Conservation (phyloP, 2,329 filamentous ascomycete genomes). For the Coniochaeta hoffmannii region DNA sequence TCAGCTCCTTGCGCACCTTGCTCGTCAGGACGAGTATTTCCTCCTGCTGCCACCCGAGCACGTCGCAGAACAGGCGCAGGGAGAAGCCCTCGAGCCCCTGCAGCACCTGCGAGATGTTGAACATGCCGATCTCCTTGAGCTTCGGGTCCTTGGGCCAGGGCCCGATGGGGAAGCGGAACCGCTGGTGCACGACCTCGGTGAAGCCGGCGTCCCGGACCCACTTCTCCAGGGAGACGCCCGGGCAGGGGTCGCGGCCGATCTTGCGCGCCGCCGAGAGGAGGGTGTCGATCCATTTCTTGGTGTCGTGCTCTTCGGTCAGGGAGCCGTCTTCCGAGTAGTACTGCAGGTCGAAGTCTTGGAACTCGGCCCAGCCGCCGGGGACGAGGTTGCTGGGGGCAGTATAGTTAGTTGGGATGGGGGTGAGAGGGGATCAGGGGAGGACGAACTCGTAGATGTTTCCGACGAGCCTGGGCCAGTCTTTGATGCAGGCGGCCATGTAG, state of each 20-base stretch:
- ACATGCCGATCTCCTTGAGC: constrained; percentile 17
- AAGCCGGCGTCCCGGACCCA: constrained; percentile 20
- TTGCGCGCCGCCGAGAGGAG: constrained; percentile 11
- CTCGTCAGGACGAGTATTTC: constrained; percentile 17
- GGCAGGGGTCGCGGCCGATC: constrained; percentile 15
- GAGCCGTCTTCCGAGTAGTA: constrained; percentile 21
- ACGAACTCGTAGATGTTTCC: constrained; percentile 17
- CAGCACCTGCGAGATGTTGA: constrained; percentile 12
- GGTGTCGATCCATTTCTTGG: constrained; percentile 13
- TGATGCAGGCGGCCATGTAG: constrained; percentile 25
- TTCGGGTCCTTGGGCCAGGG: constrained; percentile 22
- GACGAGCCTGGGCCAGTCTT: constrained; percentile 21
- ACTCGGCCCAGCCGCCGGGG: constrained; percentile 28
- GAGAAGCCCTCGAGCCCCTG: constrained; percentile 18
- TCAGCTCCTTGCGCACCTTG: constrained; percentile 17
- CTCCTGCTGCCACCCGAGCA: constrained; percentile 16
- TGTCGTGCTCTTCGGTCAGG: constrained; percentile 13
- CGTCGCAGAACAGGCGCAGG: constrained; percentile 18
- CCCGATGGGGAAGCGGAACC: constrained; percentile 13
- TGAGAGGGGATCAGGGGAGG: not conserved
- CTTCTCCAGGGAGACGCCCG: constrained; percentile 16
- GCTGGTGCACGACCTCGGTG: constrained; percentile 8
- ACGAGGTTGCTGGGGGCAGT: constrained; percentile 19
- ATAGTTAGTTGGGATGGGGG: not conserved
- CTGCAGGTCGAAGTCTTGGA: constrained; percentile 19